Percentiles rank a stretch among this genome's conserved stretches.
Evolutionary conservation across 805 yeast genomes (phyloP).

Genomic region (Tetrapisispora pingtungensis): DNA sequence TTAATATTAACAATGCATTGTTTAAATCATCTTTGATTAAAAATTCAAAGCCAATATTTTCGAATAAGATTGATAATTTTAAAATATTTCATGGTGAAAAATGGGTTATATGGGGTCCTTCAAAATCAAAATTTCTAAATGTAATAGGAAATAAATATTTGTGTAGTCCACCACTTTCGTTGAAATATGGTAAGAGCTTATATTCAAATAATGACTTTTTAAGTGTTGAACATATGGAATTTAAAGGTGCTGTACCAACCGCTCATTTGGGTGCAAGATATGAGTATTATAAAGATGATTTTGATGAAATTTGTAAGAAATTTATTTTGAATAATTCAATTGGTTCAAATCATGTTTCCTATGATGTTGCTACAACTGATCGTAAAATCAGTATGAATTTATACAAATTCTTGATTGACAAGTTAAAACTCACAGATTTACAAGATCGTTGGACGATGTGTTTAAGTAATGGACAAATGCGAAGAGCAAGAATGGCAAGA

Average conservation of each 20-base stretch:
- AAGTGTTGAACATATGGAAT: slow-evolving; percentile 30
- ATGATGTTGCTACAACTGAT: slow-evolving; percentile 25
- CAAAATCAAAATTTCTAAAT: slow-evolving; percentile 21
- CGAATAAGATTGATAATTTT: slow-evolving; percentile 13
- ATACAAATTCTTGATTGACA: slow-evolving; percentile 36
- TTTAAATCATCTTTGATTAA: slow-evolving; percentile 31
- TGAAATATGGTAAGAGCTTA: slow-evolving; percentile 8
- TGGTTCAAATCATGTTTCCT: slow-evolving; percentile 35
- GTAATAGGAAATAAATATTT: slow-evolving; percentile 20
- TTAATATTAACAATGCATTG: slow-evolving; percentile 22
- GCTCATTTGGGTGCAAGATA: slow-evolving; percentile 85
- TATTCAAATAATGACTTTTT: slow-evolving; percentile 8
- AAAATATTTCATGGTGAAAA: slow-evolving; percentile 27
- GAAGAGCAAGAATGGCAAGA: slow-evolving; percentile 81
- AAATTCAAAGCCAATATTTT: slow-evolving; percentile 26
- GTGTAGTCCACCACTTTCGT: slow-evolving; percentile 20
- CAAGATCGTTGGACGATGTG: slow-evolving; percentile 73
- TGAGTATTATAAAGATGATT: slow-evolving; percentile 76
- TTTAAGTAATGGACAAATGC: slow-evolving; percentile 84
- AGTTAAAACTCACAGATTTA: slow-evolving; percentile 46
- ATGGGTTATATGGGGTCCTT: slow-evolving; percentile 35
- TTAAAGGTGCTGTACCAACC: slow-evolving; percentile 38
- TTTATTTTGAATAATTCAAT: slow-evolving; percentile 44
- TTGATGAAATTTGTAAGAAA: slow-evolving; percentile 59
- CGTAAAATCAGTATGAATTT: slow-evolving; percentile 27